A percentile compares a stretch with the other conserved stretches of the same genome.
phyloP scores from a whole-genome alignment of 768 basidiomycete genomes.

The Hypsizygus marmoreus region DNA sequence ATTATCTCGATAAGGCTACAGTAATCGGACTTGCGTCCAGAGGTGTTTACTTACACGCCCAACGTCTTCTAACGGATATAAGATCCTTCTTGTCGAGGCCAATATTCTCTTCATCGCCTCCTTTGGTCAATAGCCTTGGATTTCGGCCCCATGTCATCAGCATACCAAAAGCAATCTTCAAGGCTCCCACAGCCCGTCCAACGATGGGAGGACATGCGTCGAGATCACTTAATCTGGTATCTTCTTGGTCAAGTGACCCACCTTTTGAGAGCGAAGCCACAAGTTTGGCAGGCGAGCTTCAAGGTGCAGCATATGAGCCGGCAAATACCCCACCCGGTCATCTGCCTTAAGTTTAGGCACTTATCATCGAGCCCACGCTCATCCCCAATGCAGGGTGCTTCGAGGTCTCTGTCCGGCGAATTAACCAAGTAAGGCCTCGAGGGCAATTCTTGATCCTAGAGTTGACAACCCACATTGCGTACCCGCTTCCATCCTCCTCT shows the following conservation, averaged over 20 bases:
- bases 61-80: not conserved
- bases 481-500: slow-evolving; percentile 1
- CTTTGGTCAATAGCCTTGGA: slow-evolving; percentile 4
- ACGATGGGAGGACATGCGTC: slow-evolving; percentile 1
- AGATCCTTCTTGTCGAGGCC: not conserved
- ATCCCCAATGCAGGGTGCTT: not conserved
- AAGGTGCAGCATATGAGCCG: not conserved
- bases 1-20: not conserved
- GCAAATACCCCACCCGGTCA: slow-evolving; percentile 7
- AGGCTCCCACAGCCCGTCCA: slow-evolving; percentile 7
- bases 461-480: slow-evolving; percentile 4
- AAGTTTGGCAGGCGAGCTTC: not conserved
- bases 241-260: slow-evolving; percentile 14
- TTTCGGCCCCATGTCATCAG: slow-evolving; percentile 9
- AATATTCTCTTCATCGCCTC: not conserved
- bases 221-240: slow-evolving; percentile 1
- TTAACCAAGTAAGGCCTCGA: slow-evolving; percentile 11
- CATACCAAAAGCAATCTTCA: too few relatives aligned
- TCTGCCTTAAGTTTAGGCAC: slow-evolving; percentile 1
- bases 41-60: not conserved
- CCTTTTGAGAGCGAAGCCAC: not conserved
- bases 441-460: not conserved
- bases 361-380: slow-evolving; percentile 7
- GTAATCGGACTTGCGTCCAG: slow-evolving; percentile 1
- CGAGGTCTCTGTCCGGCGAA: slow-evolving; percentile 11